These are phyloP conservation scores for Metschnikowia shivogae DNA, from an alignment of 805 yeast genomes.

Conservation along the genomic window DNA sequence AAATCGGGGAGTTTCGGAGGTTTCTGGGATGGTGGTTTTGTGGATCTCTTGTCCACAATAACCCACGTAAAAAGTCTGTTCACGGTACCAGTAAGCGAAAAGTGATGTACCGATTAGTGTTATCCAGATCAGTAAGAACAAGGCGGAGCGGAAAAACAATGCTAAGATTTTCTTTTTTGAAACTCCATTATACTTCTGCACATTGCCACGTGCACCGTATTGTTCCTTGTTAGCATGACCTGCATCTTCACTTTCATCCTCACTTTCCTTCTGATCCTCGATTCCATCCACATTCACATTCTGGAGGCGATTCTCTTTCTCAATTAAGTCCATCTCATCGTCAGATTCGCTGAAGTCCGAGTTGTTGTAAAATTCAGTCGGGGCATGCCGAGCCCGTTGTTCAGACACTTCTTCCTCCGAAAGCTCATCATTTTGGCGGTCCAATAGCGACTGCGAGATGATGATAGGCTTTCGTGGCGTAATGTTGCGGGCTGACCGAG, in stretches of 20 bases:
- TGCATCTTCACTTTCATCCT: neutral
- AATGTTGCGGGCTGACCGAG: constrained; percentile 7
- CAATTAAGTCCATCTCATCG: neutral
- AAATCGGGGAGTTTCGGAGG: constrained; percentile 24
- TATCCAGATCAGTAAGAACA: constrained; percentile 28
- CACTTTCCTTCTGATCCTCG: too few relatives aligned
- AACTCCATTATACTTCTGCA: neutral
- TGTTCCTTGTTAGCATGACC: neutral
- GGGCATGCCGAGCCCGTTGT: neutral
- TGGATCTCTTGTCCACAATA: constrained; percentile 67
- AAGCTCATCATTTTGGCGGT: neutral
- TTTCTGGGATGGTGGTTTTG: constrained; percentile 36
- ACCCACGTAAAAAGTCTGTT: constrained; percentile 60
- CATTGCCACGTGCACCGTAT: neutral
- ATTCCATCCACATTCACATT: too few relatives aligned
- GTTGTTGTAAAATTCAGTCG: constrained; percentile 3
- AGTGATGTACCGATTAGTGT: constrained; percentile 34
- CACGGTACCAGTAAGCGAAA: constrained; percentile 57
- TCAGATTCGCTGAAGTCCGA: constrained; percentile 4
- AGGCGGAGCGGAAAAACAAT: constrained; percentile 1
- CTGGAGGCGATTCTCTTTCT: neutral
- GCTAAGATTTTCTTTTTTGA: neutral
- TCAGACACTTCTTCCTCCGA: neutral
- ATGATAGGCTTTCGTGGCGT: constrained; percentile 18
- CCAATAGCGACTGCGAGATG: constrained; percentile 6